Evolutionary conservation across 352 stramenopile species (phyloP), one percentile per base, ranked within the genome.

Genomic region (Phytophthora pini): DNA sequence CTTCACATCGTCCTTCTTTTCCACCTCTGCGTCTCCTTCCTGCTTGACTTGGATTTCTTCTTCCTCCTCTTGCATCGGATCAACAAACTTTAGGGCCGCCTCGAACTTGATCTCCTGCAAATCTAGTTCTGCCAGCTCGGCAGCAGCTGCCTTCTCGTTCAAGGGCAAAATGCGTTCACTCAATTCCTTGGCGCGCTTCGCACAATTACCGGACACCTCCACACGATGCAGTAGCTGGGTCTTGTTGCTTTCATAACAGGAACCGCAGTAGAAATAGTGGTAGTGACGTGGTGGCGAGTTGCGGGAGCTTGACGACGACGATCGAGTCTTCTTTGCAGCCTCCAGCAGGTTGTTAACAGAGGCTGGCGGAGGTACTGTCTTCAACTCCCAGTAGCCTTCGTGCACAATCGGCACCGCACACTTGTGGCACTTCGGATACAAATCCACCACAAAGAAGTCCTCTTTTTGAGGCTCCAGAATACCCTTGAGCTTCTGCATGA

Each of bases 401-500:
- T 87, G 95, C 65, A 90, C 95, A 68, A 94, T 97, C 68, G 66
- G 87, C 54, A 61, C 87, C 26, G 46, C 77, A 60, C 89, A 97
- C 76, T 92, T 98, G 79, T 94, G 97, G 79, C 80, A 96, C 60
- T 82, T 88, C 38, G 72, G 89, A 52, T 97, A 84, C 44, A 99
- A 76, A 67, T 98, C 96, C 8, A 98, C 97, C 36, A 99, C 98
- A 71, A 99, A 98, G 56, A 99, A 99, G 65, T 98, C 97, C 24
- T 99, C 97, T 68, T 99, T 99, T 84, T 99, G 98, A n/a, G 96
- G 97, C 52, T 98, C 88, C 45, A 99, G 90, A 48, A 98, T 98
- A 22, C 97, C 93, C 40, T 98, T 98, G 9, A 99, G 89, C 69
- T 98, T 98, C 56, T 98, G 89, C 96, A 99, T 99, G 24, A 99